Conservation (phyloP, 257 asterid genomes). For the Lycium barbarum region DNA sequence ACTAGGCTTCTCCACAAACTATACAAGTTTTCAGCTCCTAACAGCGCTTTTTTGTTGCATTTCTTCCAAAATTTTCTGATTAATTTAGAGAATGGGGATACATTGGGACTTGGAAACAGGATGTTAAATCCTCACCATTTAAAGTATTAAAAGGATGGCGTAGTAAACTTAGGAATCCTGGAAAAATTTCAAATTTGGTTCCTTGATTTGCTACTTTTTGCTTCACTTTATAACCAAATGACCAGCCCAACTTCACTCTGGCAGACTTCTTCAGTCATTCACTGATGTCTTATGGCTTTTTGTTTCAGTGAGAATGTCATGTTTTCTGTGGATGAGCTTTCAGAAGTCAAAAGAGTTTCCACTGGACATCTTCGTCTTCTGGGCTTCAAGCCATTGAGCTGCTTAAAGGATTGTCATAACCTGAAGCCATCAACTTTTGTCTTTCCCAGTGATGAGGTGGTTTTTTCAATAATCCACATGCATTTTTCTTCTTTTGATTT, state of each 20-base stretch:
- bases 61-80: background rate
- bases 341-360: conserved; percentile 83
- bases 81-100: background rate
- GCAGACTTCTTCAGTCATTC: background rate
- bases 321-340: conserved; percentile 73
- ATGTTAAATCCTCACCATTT: background rate
- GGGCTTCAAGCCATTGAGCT: conserved; percentile 94
- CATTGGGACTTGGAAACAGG: background rate
- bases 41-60: background rate
- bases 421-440: conserved; percentile 92
- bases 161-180: background rate
- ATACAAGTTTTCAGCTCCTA: background rate
- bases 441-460: conserved; percentile 93
- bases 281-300: conserved; percentile 9
- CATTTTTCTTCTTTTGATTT: background rate
- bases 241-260: background rate
- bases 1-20: background rate
- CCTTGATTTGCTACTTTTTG: conserved; percentile 6
- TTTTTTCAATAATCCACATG: background rate
- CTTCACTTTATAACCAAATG: background rate
- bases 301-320: conserved; percentile 76
- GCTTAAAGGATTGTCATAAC: conserved; percentile 87
- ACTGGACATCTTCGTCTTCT: conserved; percentile 84
- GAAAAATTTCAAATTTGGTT: background rate
- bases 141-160: background rate